Evolutionary conservation across 306 rosid genomes (phyloP), one percentile per base, ranked within the genome.

Genomic region (Quercus agrifolia): DNA sequence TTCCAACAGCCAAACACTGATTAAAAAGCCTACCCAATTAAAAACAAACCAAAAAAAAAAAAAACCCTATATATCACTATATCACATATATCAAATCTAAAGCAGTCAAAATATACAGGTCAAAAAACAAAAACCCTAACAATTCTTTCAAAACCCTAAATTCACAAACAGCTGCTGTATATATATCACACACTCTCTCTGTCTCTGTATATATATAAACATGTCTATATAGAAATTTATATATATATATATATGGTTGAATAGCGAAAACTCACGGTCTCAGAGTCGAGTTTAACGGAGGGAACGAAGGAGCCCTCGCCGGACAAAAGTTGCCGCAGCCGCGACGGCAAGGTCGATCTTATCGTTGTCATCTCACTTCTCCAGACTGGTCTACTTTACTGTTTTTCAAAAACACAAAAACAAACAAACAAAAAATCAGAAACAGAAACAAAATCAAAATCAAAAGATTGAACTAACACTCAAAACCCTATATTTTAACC

Each of bases 281-380:
- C 98, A 5, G 99, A 83, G 76, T 93, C 97, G 72, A 93, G 85
- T 75, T 92, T 96, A 76, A 90, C 56, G 46, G 99, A 92, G 44
- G 99, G 96, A 23, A 96, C 99, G 57, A 88, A 85, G 73, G 89
- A 87, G 66, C 97, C 93, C 79, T 96, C 99, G 79, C 82, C 90
- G 5, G 97, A 90, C 25, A 96, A 86, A 76, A 96, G 92, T 75
- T 93, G 97, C 74, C 99, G 93, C 82, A 96, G 84, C 96, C 99
- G 85, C 76, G 98, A 93, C 27, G 99, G 98, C 93, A 92, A 92
- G 87, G 90, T 93, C 78, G 99, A 92, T 89, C 97, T 85, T 74
- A 85, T 85, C 80, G 98, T 82, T 78, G 93, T 77, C 99, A 96
- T 96, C 88, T 83, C 90, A 86, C 92, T 49, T 49, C 92, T 75